Base-by-base conservation (phyloP, 495 filamentous ascomycete species). In the Umbilicaria muhlenbergii region DNA sequence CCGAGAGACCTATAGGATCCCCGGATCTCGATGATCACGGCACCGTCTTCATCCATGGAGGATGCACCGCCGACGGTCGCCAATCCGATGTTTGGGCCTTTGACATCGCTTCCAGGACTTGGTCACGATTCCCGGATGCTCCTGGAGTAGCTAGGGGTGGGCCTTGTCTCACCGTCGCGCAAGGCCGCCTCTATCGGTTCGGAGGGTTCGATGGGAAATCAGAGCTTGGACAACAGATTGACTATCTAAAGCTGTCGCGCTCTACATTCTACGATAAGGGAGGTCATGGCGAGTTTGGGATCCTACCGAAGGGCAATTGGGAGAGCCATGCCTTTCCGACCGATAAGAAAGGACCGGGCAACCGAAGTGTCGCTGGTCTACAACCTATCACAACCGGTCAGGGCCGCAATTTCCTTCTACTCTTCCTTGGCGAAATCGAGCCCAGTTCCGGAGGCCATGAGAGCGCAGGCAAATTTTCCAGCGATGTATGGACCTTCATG, bases 401-500 rank as follows among this genome's bases (percentile, higher is more conserved):
- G 41, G 77, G 74, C 0, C 64, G 71, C 32, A 58, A 71, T 40
- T 77, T 67, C 42, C 58, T 91, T 5, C 57, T 87, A 1, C 73
- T 83, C 0, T 49, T 82, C 31, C 72, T 86, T 38, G 84, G 84
- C 6, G 81, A 86, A 60, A 58, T 59, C 3, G 70, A 77, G 52
- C 73, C 77, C 1, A 77, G 71, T 51, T 56, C 59, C 7, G 57
- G 73, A 24, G 81, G 78, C 0, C 77, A 85, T 49, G 66, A 67
- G n/a, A 75, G 69, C 3, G 77, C 78, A 0, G 82, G 81, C 1
- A 75, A 69, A 50, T 83, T 84, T 66, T 65, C 74, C 50, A 58
- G 63, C 14, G 83, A 88, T 59, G 70, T 84, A 2, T 91, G 84
- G 85, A 69, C 66, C 0, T 91, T 80, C 56, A 72, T 83, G 51